phyloP scores from a whole-genome alignment of 768 basidiomycete genomes.

The Myochromella boudieri region DNA sequence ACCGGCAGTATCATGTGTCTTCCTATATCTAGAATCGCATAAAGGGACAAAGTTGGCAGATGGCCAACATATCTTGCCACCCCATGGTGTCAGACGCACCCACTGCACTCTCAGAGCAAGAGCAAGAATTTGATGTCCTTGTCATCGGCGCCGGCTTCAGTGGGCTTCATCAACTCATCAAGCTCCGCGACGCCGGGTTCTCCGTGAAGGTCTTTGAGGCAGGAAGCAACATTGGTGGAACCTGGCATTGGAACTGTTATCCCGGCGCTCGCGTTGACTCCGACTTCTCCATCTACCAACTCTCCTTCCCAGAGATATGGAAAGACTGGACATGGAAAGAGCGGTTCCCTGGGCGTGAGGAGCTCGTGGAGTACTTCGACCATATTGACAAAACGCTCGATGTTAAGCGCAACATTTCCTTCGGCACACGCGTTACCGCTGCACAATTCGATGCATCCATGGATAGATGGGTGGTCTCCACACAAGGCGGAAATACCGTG shows the following conservation, averaged over 20 bases:
- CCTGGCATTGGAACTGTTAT: constrained; percentile 27
- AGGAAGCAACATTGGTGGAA: constrained; percentile 19
- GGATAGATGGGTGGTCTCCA: constrained; percentile 21
- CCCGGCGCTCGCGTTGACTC: constrained; percentile 26
- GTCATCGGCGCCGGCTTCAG: constrained; percentile 25
- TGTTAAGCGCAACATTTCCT: constrained; percentile 19
- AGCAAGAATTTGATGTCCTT: constrained; percentile 18
- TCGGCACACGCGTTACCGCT: constrained; percentile 20
- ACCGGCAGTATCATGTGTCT: too few relatives aligned
- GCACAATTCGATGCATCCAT: constrained; percentile 18
- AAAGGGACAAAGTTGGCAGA: too few relatives aligned
- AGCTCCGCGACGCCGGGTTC: constrained; percentile 15
- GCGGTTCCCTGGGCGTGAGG: constrained; percentile 13
- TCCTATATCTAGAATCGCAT: too few relatives aligned
- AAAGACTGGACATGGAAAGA: constrained; percentile 21
- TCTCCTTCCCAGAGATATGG: constrained; percentile 23
- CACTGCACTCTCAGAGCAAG: neutral
- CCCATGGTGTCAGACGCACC: constrained; percentile 3
- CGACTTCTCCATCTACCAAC: constrained; percentile 21
- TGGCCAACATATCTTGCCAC: too few relatives aligned
- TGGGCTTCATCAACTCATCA: constrained; percentile 19
- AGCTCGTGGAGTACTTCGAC: constrained; percentile 20
- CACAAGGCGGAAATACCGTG: constrained; percentile 13
- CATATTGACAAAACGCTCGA: constrained; percentile 22
- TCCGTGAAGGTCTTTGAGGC: constrained; percentile 20